A percentile compares a stretch with the other conserved stretches of the same genome.
Conservation (phyloP, 176 grass and related monocot species). For the Triticum aestivum region DNA sequence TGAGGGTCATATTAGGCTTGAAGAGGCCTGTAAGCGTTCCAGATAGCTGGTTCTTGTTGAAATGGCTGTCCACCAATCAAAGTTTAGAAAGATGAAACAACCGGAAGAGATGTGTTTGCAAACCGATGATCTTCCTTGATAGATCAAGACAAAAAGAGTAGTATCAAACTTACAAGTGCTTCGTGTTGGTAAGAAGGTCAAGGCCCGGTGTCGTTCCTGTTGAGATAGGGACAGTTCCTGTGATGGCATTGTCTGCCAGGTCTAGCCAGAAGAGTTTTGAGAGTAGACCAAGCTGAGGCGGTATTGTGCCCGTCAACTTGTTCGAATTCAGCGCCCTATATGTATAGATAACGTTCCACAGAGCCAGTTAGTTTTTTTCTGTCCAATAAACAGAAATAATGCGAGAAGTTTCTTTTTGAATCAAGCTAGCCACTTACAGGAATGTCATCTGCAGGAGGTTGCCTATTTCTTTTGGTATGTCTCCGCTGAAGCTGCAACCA, state of each 20-base stretch:
- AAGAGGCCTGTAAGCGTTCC: conserved; percentile 46
- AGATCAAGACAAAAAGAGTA: neutral
- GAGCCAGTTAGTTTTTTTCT: conserved; percentile 5
- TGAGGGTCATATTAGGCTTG: conserved; percentile 48
- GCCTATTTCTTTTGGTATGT: conserved; percentile 42
- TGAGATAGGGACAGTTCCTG: conserved; percentile 45
- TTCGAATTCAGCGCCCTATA: conserved; percentile 56
- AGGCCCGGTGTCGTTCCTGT: conserved; percentile 29
- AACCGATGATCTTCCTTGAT: neutral
- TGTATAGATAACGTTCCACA: neutral
- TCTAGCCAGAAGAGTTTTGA: conserved; percentile 43
- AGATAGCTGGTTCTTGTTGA: conserved; percentile 51
- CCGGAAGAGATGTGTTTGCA: neutral
- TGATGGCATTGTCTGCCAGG: conserved; percentile 48
- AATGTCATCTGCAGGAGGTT: conserved; percentile 34
- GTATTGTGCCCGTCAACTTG: conserved; percentile 49
- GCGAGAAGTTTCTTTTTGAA: neutral
- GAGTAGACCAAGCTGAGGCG: conserved; percentile 33
- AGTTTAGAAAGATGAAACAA: neutral
- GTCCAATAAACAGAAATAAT: neutral
- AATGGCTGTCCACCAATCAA: conserved; percentile 42
- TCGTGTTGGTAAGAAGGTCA: neutral
- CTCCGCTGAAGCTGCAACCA: conserved; percentile 46
- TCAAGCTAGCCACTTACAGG: conserved; percentile 27
- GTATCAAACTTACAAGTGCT: conserved; percentile 47